Evolutionary conservation across 2,329 filamentous ascomycete genomes (phyloP).

Genomic region (Nemania sp.): DNA sequence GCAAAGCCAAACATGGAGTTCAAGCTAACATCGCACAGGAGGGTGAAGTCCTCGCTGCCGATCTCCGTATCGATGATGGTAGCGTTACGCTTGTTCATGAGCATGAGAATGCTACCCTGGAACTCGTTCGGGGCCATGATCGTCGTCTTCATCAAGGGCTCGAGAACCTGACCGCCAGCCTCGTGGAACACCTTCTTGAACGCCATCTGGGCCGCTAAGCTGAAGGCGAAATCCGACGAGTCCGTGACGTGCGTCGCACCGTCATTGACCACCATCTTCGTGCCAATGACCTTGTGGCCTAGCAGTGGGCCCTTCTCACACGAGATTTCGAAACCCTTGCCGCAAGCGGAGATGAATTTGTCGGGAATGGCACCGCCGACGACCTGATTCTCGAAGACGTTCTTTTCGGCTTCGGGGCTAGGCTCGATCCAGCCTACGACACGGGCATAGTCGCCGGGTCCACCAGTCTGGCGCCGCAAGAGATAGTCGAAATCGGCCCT

Average conservation of each 20-base stretch:
- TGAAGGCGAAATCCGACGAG: constrained; percentile 96
- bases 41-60: constrained; percentile 89
- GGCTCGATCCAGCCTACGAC: constrained; percentile 93
- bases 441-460: constrained; percentile 92
- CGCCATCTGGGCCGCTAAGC: constrained; percentile 89
- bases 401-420: constrained; percentile 70
- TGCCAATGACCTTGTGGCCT: constrained; percentile 89
- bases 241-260: constrained; percentile 97
- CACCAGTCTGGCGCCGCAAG: constrained; percentile 93
- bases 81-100: constrained; percentile 96
- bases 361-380: constrained; percentile 90
- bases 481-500: constrained; percentile 87
- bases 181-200: constrained; percentile 92
- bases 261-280: constrained; percentile 91
- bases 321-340: constrained; percentile 87
- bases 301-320: constrained; percentile 88
- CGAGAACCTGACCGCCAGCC: constrained; percentile 81
- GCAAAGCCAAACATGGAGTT: constrained; percentile 99
- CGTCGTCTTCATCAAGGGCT: constrained; percentile 97
- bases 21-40: constrained; percentile 88
- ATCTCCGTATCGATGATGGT: constrained; percentile 96
- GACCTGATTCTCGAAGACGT: constrained; percentile 85
- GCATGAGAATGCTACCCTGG: constrained; percentile 91
- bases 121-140: constrained; percentile 97
- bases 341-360: constrained; percentile 92